These are phyloP conservation scores for Theobroma grandiflorum DNA, from an alignment of 441 rosid species.

Conservation along the genomic window DNA sequence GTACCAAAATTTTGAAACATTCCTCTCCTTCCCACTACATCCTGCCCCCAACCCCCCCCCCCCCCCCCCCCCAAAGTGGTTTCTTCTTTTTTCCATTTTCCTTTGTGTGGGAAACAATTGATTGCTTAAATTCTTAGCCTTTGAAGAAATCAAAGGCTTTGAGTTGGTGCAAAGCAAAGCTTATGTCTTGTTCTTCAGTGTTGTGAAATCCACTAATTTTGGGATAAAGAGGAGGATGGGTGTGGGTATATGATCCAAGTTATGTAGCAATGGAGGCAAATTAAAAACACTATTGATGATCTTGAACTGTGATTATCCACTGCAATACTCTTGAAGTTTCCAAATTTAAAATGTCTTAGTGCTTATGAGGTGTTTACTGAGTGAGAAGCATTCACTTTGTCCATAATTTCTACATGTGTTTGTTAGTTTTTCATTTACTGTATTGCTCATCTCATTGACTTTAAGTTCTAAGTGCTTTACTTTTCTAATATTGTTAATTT, in stretches of 20 bases:
- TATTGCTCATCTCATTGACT: slow-evolving; percentile 11
- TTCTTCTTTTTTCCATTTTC: not conserved
- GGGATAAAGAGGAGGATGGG: not conserved
- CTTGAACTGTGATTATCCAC: slow-evolving; percentile 10
- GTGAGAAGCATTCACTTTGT: not conserved
- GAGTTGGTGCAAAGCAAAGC: not conserved
- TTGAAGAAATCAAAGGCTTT: not conserved
- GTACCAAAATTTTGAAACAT: slow-evolving; percentile 43
- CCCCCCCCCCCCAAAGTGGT: not conserved
- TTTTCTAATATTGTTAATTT: slow-evolving; percentile 25
- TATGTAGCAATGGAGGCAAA: not conserved
- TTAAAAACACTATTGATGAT: not conserved
- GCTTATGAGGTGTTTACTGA: slow-evolving; percentile 8
- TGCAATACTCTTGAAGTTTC: not conserved
- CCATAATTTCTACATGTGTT: not conserved
- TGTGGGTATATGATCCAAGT: not conserved
- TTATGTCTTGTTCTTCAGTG: not conserved
- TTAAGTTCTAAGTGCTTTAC: slow-evolving; percentile 12
- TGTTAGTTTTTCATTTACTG: slow-evolving; percentile 9
- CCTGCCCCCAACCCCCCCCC: no score
- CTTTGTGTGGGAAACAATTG: not conserved
- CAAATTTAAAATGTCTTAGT: not conserved
- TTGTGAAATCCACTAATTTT: not conserved
- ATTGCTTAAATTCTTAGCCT: not conserved
- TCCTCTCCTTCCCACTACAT: no score